phyloP scores from a whole-genome alignment of 1,284 basidiomycete genomes.

The Leccinum angustisporum region DNA sequence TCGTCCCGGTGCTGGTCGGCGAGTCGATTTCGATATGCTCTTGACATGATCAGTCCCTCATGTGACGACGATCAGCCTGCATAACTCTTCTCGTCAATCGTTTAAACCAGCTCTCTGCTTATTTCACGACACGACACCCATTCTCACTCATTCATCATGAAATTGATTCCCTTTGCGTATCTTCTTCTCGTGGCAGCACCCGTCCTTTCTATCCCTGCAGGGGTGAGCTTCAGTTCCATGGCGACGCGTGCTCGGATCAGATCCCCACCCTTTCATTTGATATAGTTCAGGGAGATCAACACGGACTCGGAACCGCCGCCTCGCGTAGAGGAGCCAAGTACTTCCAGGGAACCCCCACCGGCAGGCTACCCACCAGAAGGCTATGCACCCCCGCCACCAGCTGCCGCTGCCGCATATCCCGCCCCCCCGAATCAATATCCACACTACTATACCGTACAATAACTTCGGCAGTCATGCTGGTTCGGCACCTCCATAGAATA shows the following conservation, averaged over 20 bases:
- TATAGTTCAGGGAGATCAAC: background rate
- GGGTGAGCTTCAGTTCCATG: too few relatives aligned
- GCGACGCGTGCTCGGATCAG: too few relatives aligned
- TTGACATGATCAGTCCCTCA: background rate
- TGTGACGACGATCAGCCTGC: background rate
- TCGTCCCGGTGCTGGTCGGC: background rate
- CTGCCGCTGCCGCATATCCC: too few relatives aligned
- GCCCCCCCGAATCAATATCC: background rate
- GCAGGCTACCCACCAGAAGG: too few relatives aligned
- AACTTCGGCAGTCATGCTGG: too few relatives aligned
- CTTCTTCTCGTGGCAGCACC: background rate
- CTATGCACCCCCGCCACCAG: background rate
- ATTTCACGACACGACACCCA: background rate
- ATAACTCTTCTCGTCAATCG: background rate
- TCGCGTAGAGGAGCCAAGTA: background rate
- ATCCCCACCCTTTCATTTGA: too few relatives aligned
- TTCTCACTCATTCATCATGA: background rate
- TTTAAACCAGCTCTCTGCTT: background rate
- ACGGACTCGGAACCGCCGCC: background rate
- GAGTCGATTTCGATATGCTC: background rate
- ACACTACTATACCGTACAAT: background rate
- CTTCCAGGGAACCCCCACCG: background rate
- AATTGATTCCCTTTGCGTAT: background rate
- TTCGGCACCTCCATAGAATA: too few relatives aligned
- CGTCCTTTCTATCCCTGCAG: background rate